Evolutionary conservation across 164 flowering plant genomes (phyloP).

Genomic region (Magnolia sinica): DNA sequence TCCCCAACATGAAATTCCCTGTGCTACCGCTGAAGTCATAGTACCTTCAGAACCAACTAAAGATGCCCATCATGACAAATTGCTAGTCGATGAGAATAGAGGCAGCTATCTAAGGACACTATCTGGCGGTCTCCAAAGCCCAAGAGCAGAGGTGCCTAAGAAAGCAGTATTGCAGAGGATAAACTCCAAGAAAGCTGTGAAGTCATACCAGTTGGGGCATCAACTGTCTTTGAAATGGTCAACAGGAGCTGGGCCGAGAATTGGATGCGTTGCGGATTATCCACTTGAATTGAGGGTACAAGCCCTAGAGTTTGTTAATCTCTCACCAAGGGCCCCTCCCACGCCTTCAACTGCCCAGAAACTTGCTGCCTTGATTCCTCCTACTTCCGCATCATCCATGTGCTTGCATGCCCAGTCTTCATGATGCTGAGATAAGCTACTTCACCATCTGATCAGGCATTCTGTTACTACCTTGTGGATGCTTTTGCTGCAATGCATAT

Average conservation of each 20-base stretch:
- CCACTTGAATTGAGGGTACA: constrained; percentile 62
- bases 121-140: constrained; percentile 81
- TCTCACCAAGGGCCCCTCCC: constrained; percentile 53
- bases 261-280: constrained; percentile 84
- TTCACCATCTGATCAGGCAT: neutral
- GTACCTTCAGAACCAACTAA: constrained; percentile 16
- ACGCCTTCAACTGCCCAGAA: constrained; percentile 25
- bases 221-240: constrained; percentile 73
- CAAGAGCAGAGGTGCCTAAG: constrained; percentile 58
- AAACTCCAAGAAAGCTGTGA: constrained; percentile 60
- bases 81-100: neutral
- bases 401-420: neutral
- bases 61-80: neutral
- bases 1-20: constrained; percentile 14
- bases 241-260: constrained; percentile 85
- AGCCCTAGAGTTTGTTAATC: constrained; percentile 69
- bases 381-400: constrained; percentile 7
- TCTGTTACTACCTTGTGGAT: neutral
- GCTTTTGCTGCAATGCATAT: neutral
- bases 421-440: constrained; percentile 4
- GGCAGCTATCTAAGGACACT: constrained; percentile 52
- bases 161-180: constrained; percentile 66
- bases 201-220: constrained; percentile 67
- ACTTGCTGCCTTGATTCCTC: neutral
- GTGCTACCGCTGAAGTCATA: constrained; percentile 10